These are phyloP conservation scores for Leptosphaerulina australis DNA, from an alignment of 2,329 filamentous ascomycete genomes.

Conservation along the genomic window DNA sequence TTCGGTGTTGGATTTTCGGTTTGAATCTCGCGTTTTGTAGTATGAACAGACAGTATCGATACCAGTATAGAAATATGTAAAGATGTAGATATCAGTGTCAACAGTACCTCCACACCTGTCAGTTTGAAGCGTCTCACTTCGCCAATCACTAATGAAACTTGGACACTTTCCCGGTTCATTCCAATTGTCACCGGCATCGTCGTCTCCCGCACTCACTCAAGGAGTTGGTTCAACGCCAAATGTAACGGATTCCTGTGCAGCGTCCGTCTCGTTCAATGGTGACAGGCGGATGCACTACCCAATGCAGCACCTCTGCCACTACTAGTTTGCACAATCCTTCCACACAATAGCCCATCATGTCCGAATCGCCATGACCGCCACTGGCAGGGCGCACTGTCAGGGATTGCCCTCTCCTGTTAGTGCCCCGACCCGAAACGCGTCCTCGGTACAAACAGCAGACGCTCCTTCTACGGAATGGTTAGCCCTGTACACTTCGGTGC, in stretches of 20 bases:
- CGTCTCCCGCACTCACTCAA: too few species aligned
- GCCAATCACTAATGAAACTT: not conserved
- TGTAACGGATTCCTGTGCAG: too few species aligned
- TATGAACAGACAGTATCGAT: slow-evolving; percentile 9
- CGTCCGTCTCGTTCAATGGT: not conserved
- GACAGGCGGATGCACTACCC: not conserved
- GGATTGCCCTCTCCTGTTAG: not conserved
- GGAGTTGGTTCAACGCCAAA: too few species aligned
- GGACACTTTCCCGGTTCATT: not conserved
- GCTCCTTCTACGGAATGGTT: not conserved
- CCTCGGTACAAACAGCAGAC: not conserved
- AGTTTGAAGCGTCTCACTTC: not conserved
- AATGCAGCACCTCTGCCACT: not conserved
- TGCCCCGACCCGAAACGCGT: not conserved
- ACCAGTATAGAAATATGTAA: slow-evolving; percentile 4
- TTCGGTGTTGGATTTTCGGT: not conserved
- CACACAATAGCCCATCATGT: not conserved
- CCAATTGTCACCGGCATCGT: too few species aligned
- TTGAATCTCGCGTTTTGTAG: not conserved
- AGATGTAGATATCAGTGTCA: slow-evolving; percentile 2
- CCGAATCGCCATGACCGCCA: not conserved
- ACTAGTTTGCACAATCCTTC: not conserved
- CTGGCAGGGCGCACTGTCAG: not conserved
- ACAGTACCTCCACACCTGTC: slow-evolving; percentile 8
- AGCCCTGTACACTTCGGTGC: not conserved